Percentiles rank a stretch among this genome's conserved stretches.
phyloP scores from a whole-genome alignment of 164 flowering plant genomes.

The Cinnamomum chago region DNA sequence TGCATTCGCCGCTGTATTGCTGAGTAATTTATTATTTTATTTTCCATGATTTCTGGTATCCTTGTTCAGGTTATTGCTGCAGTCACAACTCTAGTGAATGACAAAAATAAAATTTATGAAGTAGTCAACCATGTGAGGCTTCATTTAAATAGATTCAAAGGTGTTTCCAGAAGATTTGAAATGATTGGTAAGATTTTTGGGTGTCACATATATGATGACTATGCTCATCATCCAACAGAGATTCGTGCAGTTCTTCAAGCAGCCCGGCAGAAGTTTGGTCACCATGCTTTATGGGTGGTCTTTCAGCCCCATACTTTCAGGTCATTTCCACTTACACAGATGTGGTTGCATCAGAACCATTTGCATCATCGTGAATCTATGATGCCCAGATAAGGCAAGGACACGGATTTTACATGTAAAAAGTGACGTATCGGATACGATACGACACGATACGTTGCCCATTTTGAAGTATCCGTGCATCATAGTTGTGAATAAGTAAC shows the following conservation, averaged over 20 bases:
- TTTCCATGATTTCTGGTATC: background rate
- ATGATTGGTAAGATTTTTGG: slow-evolving; percentile 27
- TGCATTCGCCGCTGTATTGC: background rate
- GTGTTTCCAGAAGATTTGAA: slow-evolving; percentile 46
- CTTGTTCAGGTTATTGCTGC: slow-evolving; percentile 37
- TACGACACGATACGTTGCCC: too few relatives aligned
- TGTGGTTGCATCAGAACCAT: slow-evolving; percentile 7
- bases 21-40: background rate
- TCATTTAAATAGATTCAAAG: slow-evolving; percentile 31
- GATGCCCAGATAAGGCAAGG: too few relatives aligned
- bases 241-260: slow-evolving; percentile 42
- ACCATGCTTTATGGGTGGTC: slow-evolving; percentile 27
- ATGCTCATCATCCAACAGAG: slow-evolving; percentile 55
- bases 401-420: too few relatives aligned
- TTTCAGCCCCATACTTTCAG: slow-evolving; percentile 54
- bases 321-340: slow-evolving; percentile 15
- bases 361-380: background rate
- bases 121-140: slow-evolving; percentile 16
- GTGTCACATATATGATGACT: slow-evolving; percentile 45
- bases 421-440: too few relatives aligned
- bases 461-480: too few relatives aligned
- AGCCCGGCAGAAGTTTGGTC: slow-evolving; percentile 36
- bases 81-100: slow-evolving; percentile 19
- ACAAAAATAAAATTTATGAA: slow-evolving; percentile 14
- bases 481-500: background rate